A percentile compares a stretch with the other conserved stretches of the same genome.
phyloP scores from a whole-genome alignment of 2,329 filamentous ascomycete genomes.

The Penicillium polonicum region DNA sequence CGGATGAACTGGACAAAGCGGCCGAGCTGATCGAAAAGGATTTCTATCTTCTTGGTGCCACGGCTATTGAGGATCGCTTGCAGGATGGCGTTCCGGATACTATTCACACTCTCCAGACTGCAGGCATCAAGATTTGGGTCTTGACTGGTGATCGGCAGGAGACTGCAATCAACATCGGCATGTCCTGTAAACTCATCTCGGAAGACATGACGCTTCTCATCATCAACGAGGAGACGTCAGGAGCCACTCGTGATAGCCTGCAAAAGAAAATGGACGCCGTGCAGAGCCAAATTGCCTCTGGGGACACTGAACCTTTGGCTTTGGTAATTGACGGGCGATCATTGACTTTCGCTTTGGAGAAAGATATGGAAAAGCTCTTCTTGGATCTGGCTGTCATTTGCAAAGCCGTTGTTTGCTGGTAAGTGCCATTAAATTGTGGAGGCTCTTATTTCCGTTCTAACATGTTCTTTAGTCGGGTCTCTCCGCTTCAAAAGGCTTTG shows the following conservation, averaged over 20 bases:
- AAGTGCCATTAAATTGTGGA: slow-evolving; percentile 26
- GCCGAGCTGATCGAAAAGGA: slow-evolving; percentile 93
- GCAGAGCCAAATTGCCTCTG: slow-evolving; percentile 68
- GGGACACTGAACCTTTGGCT: slow-evolving; percentile 74
- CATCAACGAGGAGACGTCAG: slow-evolving; percentile 82
- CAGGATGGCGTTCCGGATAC: slow-evolving; percentile 98
- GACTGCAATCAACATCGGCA: slow-evolving; percentile 98
- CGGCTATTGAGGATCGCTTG: slow-evolving; percentile 93
- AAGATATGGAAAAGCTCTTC: slow-evolving; percentile 89
- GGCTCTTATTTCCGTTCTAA: slow-evolving; percentile 11
- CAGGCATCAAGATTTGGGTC: slow-evolving; percentile 98
- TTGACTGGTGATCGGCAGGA: slow-evolving; percentile 96
- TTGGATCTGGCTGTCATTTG: slow-evolving; percentile 91
- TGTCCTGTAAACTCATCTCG: slow-evolving; percentile 97
- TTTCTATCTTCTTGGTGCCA: slow-evolving; percentile 86
- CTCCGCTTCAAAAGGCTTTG: slow-evolving; percentile 91
- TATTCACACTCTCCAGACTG: slow-evolving; percentile 93
- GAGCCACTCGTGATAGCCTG: slow-evolving; percentile 80
- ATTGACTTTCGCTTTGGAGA: slow-evolving; percentile 87
- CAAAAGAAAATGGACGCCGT: slow-evolving; percentile 93
- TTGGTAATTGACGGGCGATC: slow-evolving; percentile 96
- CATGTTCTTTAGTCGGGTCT: slow-evolving; percentile 69
- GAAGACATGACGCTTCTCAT: slow-evolving; percentile 99
- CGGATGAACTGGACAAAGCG: slow-evolving; percentile 94
- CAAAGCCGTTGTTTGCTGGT: slow-evolving; percentile 95